Percentiles rank a stretch among this genome's conserved stretches.
Conservation (phyloP, 179 eudicot species). For the Patellifolia procumbens region DNA sequence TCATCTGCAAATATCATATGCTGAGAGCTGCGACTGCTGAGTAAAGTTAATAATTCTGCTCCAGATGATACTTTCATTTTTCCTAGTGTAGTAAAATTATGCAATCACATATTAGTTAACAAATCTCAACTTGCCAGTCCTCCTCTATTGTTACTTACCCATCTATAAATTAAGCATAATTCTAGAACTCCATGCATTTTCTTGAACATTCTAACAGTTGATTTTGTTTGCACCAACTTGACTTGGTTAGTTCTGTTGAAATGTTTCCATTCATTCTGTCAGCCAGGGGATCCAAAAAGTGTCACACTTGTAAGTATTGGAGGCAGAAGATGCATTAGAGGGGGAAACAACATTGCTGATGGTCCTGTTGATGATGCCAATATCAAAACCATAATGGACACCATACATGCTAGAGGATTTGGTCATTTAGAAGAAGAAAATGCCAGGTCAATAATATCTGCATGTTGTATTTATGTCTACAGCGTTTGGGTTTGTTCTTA, state of each 20-base stretch:
- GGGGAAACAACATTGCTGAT: constrained; percentile 81
- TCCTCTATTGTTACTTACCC: neutral
- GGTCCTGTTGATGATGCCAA: constrained; percentile 60
- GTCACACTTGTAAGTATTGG: constrained; percentile 81
- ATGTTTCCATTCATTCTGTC: constrained; percentile 28
- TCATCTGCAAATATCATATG: neutral
- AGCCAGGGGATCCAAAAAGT: constrained; percentile 92
- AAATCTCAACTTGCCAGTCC: neutral
- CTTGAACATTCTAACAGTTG: neutral
- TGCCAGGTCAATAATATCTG: constrained; percentile 51
- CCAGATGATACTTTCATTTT: neutral
- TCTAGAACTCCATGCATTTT: neutral
- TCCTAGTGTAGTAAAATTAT: neutral
- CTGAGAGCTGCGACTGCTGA: neutral
- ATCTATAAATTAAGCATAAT: neutral
- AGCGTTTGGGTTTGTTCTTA: neutral
- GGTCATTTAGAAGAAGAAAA: constrained; percentile 57
- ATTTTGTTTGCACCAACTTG: neutral
- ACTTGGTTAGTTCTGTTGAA: constrained; percentile 7
- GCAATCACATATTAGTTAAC: too few species aligned
- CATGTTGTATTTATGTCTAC: constrained; percentile 7
- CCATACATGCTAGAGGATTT: constrained; percentile 47
- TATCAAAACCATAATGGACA: constrained; percentile 49
- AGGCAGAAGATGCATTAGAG: constrained; percentile 70
- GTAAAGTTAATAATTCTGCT: neutral